phyloP scores from a whole-genome alignment of 768 basidiomycete species.

The Lactarius vividus region DNA sequence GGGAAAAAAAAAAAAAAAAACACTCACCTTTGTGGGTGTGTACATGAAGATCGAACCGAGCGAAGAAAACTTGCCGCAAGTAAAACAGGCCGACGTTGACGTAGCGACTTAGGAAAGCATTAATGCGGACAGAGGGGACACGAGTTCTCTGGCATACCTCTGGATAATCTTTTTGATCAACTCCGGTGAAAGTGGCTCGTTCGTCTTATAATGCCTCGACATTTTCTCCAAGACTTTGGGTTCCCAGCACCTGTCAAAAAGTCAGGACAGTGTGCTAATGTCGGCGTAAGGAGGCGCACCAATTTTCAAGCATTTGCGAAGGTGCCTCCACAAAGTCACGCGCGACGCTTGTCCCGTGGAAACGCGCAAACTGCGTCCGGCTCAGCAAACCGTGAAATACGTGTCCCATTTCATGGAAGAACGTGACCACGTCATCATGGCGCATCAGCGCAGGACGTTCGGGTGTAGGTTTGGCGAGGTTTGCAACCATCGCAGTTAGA shows the following conservation, averaged over 20 bases:
- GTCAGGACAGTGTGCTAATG: not conserved
- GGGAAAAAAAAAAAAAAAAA: no score
- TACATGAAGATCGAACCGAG: slow-evolving; percentile 71
- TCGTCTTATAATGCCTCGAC: slow-evolving; percentile 78
- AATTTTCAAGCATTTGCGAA: slow-evolving; percentile 91
- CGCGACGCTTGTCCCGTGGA: slow-evolving; percentile 82
- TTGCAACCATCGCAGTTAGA: slow-evolving; percentile 83
- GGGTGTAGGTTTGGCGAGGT: slow-evolving; percentile 80
- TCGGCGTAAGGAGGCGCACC: slow-evolving; percentile 41
- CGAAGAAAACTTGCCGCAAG: slow-evolving; percentile 83
- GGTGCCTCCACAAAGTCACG: slow-evolving; percentile 88
- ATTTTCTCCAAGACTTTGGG: slow-evolving; percentile 70
- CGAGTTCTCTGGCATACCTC: slow-evolving; percentile 45
- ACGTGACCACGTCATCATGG: slow-evolving; percentile 86
- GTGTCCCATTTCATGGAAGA: slow-evolving; percentile 86
- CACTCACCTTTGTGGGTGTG: slow-evolving; percentile 62
- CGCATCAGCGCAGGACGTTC: slow-evolving; percentile 80
- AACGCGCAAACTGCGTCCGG: slow-evolving; percentile 65
- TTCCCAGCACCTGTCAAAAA: slow-evolving; percentile 67
- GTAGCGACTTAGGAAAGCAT: slow-evolving; percentile 41
- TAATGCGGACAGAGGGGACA: slow-evolving; percentile 1
- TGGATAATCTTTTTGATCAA: slow-evolving; percentile 78
- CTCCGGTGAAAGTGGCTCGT: slow-evolving; percentile 65
- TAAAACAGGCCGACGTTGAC: slow-evolving; percentile 82
- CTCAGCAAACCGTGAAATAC: slow-evolving; percentile 57